Evolutionary conservation across 805 yeast genomes (phyloP).

Genomic region (Candida ortonii): DNA sequence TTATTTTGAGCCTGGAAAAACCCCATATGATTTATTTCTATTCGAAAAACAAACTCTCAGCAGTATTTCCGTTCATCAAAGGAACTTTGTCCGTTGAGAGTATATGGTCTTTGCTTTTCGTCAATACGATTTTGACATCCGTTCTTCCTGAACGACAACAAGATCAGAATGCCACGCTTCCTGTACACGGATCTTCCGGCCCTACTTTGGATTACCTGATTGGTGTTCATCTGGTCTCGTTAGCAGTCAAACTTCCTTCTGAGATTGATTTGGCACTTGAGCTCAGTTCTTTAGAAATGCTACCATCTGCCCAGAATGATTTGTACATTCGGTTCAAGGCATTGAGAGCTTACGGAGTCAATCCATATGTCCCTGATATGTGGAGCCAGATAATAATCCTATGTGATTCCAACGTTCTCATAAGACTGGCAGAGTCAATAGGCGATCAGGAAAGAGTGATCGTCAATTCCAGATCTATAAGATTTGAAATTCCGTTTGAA

Average conservation of each 20-base stretch:
- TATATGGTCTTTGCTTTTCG: conserved; percentile 31
- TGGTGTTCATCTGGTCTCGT: conserved; percentile 24
- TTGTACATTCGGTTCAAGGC: conserved; percentile 21
- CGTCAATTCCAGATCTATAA: conserved; percentile 23
- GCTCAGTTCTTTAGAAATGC: conserved; percentile 26
- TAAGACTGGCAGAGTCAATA: conserved; percentile 4
- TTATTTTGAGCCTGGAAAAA: conserved; percentile 14
- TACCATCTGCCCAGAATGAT: conserved; percentile 18
- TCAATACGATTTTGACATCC: conserved; percentile 16
- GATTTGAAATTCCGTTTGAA: conserved; percentile 60
- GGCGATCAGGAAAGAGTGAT: conserved; percentile 12
- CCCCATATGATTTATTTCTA: conserved; percentile 16
- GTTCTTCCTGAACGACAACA: conserved; percentile 15
- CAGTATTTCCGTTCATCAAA: conserved; percentile 28
- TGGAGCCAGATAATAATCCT: conserved; percentile 30
- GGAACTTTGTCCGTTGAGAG: conserved; percentile 28
- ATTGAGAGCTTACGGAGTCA: conserved; percentile 28
- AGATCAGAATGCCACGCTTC: too few relatives aligned
- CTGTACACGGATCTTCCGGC: too few relatives aligned
- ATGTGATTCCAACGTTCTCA: conserved; percentile 17
- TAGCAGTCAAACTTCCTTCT: conserved; percentile 27
- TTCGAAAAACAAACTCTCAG: conserved; percentile 16
- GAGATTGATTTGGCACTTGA: conserved; percentile 29
- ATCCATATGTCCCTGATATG: conserved; percentile 23
- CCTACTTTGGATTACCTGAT: conserved; percentile 17